Base-by-base conservation (phyloP, 179 eudicot genomes). In the Beta macrorhiza region DNA sequence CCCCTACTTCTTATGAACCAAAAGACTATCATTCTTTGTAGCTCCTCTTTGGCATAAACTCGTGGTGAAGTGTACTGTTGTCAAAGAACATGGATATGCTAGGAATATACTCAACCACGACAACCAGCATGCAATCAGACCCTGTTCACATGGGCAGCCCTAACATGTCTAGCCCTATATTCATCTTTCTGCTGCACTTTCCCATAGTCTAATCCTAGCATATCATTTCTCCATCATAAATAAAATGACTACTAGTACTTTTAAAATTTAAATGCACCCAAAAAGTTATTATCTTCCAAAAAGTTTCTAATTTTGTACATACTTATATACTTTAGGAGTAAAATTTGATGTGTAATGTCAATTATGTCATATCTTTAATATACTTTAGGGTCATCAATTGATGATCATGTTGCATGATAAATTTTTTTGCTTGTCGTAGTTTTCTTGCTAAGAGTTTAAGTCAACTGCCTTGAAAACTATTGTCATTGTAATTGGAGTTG, bases 71-170 rank as follows among this genome's bases (percentile, higher is more conserved):
- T 58, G 20, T 49, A 29, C 6, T 45, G 19, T 74, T 74, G n/a
- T 74, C 25, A 12, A 62, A 15, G 77, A 45, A 57, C 16, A 74
- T 3, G 77, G 61, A 74, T 74, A 74, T 74, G 77, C 77, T 74
- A 32, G 12, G 77, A 74, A 74, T 74, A 74, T 74, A 55, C 77
- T 37, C 62, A 72, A 1, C 25, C 44, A 69, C 53, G 45, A 44
- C 16, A 10, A 67, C 14, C 19, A 11, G 9, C 45, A 29, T 67
- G 25, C 44, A 15, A 25, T 13, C 8, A 45, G 32, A 11, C 74
- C 15, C 56, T 19, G 10, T 47, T 45, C 74, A 42, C 7, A n/a
- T 25, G 10, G 22, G 29, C 9, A 5, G 20, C 0, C 65, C 5
- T 69, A 52, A 29, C 74, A 47, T 17, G 25, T 22, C 74, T 45